phyloP scores from a whole-genome alignment of 148 eudicot genomes.

The Tetragonia tetragonoides region DNA sequence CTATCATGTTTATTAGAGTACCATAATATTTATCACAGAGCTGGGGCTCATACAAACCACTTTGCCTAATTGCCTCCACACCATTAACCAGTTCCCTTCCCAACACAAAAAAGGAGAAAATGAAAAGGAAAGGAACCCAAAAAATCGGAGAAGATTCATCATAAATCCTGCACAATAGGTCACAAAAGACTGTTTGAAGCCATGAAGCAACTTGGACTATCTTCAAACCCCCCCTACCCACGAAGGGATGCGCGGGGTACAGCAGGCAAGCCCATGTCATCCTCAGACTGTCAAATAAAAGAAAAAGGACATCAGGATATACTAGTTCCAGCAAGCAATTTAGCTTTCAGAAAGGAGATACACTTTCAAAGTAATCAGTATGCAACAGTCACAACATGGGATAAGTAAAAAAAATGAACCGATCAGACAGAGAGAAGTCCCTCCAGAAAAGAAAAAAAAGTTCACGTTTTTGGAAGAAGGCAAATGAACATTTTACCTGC shows the following conservation, averaged over 20 bases:
- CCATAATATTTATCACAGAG: too few species aligned
- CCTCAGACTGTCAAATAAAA: slow-evolving; percentile 50
- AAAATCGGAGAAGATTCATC: neutral
- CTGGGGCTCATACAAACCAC: too few species aligned
- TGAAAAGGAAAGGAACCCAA: neutral
- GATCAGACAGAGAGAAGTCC: neutral
- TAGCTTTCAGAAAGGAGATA: too few species aligned
- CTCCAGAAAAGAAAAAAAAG: too few species aligned
- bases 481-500: slow-evolving; percentile 45
- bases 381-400: neutral
- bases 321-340: neutral
- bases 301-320: neutral
- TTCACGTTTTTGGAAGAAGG: neutral
- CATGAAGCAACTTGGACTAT: neutral
- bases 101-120: too few species aligned
- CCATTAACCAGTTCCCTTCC: too few species aligned
- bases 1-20: too few species aligned
- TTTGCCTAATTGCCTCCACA: too few species aligned
- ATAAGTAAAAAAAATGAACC: neutral
- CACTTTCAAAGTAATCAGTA: too few species aligned
- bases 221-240: slow-evolving; percentile 35
- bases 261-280: slow-evolving; percentile 83
- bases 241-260: slow-evolving; percentile 89
- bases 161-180: neutral
- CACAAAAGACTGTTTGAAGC: neutral